A percentile compares a stretch with the other conserved stretches of the same genome.
Conservation (phyloP, 306 rosid species). For the Vicia faba region DNA sequence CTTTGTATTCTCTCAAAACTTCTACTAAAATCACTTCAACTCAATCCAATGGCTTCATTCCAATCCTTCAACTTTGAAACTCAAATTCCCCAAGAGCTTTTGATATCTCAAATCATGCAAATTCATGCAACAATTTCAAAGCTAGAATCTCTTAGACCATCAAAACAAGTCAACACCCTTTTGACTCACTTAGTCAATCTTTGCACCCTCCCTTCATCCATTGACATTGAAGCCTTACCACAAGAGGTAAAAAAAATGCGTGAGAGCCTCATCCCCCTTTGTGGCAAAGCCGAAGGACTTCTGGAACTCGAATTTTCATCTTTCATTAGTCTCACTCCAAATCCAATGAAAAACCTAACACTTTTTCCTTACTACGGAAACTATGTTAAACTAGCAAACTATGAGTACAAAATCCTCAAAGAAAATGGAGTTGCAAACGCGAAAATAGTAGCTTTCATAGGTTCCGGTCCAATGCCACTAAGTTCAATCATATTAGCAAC, state of each 20-base stretch:
- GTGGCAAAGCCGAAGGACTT: slow-evolving; percentile 69
- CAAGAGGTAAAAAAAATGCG: slow-evolving; percentile 52
- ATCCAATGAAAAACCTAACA: slow-evolving; percentile 55
- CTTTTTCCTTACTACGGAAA: slow-evolving; percentile 69
- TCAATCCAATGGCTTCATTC: slow-evolving; percentile 57
- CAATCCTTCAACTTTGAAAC: slow-evolving; percentile 42
- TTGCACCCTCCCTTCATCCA: slow-evolving; percentile 60
- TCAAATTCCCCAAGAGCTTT: slow-evolving; percentile 50
- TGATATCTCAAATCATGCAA: slow-evolving; percentile 47
- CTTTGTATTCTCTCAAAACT: slow-evolving; percentile 3
- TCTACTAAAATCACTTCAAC: background rate
- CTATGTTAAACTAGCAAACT: slow-evolving; percentile 61
- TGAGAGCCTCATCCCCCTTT: slow-evolving; percentile 55
- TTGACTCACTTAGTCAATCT: slow-evolving; percentile 61
- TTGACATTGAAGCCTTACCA: slow-evolving; percentile 54
- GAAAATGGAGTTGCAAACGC: slow-evolving; percentile 48
- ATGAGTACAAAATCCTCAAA: slow-evolving; percentile 54
- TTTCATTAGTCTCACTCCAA: slow-evolving; percentile 46
- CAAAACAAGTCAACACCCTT: slow-evolving; percentile 69
- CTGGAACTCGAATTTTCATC: slow-evolving; percentile 73
- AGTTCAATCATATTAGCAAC: slow-evolving; percentile 69
- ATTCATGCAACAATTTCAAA: slow-evolving; percentile 45
- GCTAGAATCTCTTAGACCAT: slow-evolving; percentile 64
- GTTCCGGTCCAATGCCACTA: slow-evolving; percentile 88
- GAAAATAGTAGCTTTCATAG: slow-evolving; percentile 66